Percentiles rank a stretch among this genome's conserved stretches.
phyloP scores from a whole-genome alignment of 2,329 filamentous ascomycete species.

The Verticillium nonalfalfae region DNA sequence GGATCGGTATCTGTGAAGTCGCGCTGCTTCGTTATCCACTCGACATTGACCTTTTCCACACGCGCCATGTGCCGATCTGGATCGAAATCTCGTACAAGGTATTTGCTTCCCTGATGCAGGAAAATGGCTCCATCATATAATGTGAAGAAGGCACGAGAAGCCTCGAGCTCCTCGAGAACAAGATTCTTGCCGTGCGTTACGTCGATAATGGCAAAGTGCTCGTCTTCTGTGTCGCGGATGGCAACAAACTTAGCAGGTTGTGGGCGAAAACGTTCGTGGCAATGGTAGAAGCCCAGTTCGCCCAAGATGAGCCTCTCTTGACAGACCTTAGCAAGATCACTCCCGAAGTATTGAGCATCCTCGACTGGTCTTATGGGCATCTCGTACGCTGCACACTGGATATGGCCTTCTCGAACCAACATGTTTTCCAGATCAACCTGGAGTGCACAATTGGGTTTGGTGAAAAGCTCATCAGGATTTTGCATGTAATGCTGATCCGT shows the following conservation, averaged over 20 bases:
- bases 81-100: conserved; percentile 83
- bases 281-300: conserved; percentile 78
- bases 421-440: conserved; percentile 91
- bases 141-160: conserved; percentile 89
- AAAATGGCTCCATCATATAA: conserved; percentile 97
- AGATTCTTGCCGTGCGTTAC: conserved; percentile 75
- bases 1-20: conserved; percentile 95
- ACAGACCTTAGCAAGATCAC: conserved; percentile 64
- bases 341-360: conserved; percentile 74
- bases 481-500: conserved; percentile 97
- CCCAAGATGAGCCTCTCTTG: conserved; percentile 69
- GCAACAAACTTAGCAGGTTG: conserved; percentile 76
- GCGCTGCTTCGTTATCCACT: conserved; percentile 90
- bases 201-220: conserved; percentile 92
- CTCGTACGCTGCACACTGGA: conserved; percentile 93
- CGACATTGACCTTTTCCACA: conserved; percentile 82
- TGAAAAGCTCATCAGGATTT: conserved; percentile 90
- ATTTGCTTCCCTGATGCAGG: conserved; percentile 89
- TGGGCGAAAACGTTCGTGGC: conserved; percentile 81
- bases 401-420: conserved; percentile 84
- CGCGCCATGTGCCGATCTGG: conserved; percentile 76
- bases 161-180: conserved; percentile 92
- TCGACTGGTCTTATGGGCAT: conserved; percentile 80
- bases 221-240: conserved; percentile 81
- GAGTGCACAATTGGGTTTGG: conserved; percentile 79